These are phyloP conservation scores for Jackrogersella minutella DNA, from an alignment of 495 filamentous ascomycete species.

Conservation along the genomic window DNA sequence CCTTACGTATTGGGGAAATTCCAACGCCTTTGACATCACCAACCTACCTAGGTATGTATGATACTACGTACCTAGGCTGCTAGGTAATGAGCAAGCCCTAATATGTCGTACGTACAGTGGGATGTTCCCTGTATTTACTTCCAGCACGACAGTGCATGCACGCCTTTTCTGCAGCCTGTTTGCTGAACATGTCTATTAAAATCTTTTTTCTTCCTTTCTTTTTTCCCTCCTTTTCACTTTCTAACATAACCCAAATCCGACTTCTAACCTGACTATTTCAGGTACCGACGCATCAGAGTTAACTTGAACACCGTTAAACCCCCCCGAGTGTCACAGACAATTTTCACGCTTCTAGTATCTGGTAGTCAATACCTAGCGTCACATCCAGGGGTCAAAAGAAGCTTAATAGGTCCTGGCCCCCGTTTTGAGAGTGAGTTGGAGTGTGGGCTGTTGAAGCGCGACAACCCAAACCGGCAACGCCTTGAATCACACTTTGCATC, in stretches of 20 bases:
- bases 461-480: slow-evolving; percentile 23
- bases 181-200: slow-evolving; percentile 8
- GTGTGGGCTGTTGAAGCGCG: slow-evolving; percentile 32
- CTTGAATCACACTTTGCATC: slow-evolving; percentile 5
- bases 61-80: slow-evolving; percentile 11
- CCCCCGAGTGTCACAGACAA: slow-evolving; percentile 12
- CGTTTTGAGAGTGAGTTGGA: slow-evolving; percentile 23
- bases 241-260: slow-evolving; percentile 5
- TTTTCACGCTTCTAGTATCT: slow-evolving; percentile 16
- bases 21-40: slow-evolving; percentile 42
- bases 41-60: too few relatives aligned
- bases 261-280: neutral
- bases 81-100: too few relatives aligned
- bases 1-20: slow-evolving; percentile 26
- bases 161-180: slow-evolving; percentile 11
- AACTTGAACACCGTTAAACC: slow-evolving; percentile 3
- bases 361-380: slow-evolving; percentile 22
- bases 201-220: slow-evolving; percentile 1
- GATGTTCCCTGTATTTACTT: too few relatives aligned
- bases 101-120: slow-evolving; percentile 15
- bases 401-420: slow-evolving; percentile 31
- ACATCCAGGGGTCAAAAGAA: slow-evolving; percentile 39
- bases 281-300: slow-evolving; percentile 18
- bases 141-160: slow-evolving; percentile 32
- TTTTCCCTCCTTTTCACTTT: slow-evolving; percentile 2